Evolutionary conservation across 164 flowering plant genomes (phyloP), one percentile per base, ranked within the genome.

Genomic region (Stephania japonica): DNA sequence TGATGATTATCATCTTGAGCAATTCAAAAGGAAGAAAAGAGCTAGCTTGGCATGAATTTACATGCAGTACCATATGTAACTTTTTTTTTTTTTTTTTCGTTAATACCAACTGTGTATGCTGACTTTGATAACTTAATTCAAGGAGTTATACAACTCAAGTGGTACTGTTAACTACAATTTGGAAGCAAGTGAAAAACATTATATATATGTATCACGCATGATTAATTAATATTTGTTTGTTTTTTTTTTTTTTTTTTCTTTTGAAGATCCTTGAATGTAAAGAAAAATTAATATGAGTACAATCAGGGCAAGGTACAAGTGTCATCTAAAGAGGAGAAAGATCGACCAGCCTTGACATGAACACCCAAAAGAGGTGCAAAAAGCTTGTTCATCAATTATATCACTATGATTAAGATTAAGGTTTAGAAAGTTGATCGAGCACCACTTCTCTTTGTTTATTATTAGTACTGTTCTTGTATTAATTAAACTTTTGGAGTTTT

Each of bases 361-460:
- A 65, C 68, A 26, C 21, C 41, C 53, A 73, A 42, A 64, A 64
- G 72, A 62, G 10, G 41, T 43, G 67, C 61, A 65, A 69, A 73
- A 74, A 70, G 42, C 43, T 66, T 79, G 74, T 71, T 42, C 25
- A n/a, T n/a, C 82, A 86, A 91, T 88, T 79, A 89, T 89, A 78
- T 65, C 82, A 75, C 79, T 82, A 88, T 88, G 92, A 90, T 90
- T 90, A 84, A 82, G 78, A 75, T 77, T 74, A 69, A 72, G 81
- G 73, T 80, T 81, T 77, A 72, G 75, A 76, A 87, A 83, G 73
- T 85, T 74, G 77, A 76, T 85, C 72, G 77, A 76, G 73, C 70
- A 71, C 44, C 71, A 71, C 80, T 80, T 80, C 69, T 79, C 27
- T 74, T 47, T 71, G 67, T 67, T 77, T 76, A 65, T 42, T 24